A percentile compares a stretch with the other conserved stretches of the same genome.
phyloP scores from a whole-genome alignment of 495 filamentous ascomycete genomes.

The Penicillium silybi region DNA sequence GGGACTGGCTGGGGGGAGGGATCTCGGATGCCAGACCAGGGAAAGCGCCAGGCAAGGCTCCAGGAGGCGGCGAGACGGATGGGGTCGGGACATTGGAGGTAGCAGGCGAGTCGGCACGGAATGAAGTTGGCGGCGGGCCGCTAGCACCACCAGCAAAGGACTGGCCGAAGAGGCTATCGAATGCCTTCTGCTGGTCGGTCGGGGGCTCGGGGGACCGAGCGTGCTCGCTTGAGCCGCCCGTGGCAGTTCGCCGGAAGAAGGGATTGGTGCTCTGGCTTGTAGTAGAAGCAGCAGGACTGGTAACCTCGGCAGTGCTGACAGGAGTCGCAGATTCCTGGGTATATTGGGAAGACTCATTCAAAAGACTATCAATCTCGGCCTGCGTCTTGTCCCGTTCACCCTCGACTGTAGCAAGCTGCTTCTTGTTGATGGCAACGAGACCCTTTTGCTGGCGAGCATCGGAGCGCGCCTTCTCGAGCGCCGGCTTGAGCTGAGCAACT shows the following conservation, averaged over 20 bases:
- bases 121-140: conserved; percentile 58
- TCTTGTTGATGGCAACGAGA: conserved; percentile 94
- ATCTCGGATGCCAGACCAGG: conserved; percentile 43
- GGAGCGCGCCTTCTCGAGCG: conserved; percentile 83
- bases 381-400: conserved; percentile 81
- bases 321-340: conserved; percentile 37
- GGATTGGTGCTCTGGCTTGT: conserved; percentile 80
- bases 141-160: conserved; percentile 52
- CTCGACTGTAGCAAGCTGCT: conserved; percentile 87
- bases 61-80: conserved; percentile 58
- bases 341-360: conserved; percentile 47
- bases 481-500: conserved; percentile 75
- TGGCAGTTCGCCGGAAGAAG: conserved; percentile 74
- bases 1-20: conserved; percentile 59
- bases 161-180: conserved; percentile 89
- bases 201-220: conserved; percentile 41
- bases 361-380: conserved; percentile 65
- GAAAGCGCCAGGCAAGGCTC: conserved; percentile 28
- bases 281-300: conserved; percentile 69
- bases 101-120: conserved; percentile 55
- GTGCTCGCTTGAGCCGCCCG: conserved; percentile 59
- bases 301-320: conserved; percentile 38
- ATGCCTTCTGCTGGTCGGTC: conserved; percentile 60
- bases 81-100: conserved; percentile 53
- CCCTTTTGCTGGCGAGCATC: conserved; percentile 94